These are phyloP conservation scores for Ganoderma multipileum DNA, from an alignment of 1,284 basidiomycete genomes.

Conservation along the genomic window DNA sequence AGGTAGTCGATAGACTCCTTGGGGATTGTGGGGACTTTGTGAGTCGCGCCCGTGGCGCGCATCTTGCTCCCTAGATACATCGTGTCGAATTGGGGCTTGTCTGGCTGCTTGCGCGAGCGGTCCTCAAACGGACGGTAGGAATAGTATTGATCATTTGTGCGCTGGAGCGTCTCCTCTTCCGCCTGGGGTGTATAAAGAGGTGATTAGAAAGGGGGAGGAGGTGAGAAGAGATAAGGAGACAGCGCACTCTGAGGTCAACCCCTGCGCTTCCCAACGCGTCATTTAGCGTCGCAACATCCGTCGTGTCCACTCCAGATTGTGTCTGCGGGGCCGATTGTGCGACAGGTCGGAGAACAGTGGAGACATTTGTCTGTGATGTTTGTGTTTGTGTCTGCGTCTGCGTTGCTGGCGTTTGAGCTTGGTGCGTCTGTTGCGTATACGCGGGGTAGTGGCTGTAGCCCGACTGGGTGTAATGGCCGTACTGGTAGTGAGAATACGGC, in stretches of 20 bases:
- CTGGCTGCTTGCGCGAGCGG: constrained; percentile 74
- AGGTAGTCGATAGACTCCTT: constrained; percentile 81
- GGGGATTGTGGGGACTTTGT: constrained; percentile 70
- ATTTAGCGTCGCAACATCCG: constrained; percentile 78
- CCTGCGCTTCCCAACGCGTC: constrained; percentile 85
- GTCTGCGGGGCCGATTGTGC: constrained; percentile 22
- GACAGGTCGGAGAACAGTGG: constrained; percentile 32
- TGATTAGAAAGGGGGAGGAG: not conserved
- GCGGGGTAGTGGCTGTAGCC: constrained; percentile 58
- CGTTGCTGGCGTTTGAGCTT: constrained; percentile 39
- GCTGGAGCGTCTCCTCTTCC: constrained; percentile 79
- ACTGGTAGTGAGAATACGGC: constrained; percentile 54
- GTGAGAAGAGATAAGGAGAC: not conserved
- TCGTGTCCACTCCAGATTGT: constrained; percentile 51
- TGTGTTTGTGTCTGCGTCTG: constrained; percentile 38
- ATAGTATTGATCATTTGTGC: constrained; percentile 65
- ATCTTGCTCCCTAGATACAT: constrained; percentile 67
- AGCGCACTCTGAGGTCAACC: constrained; percentile 75
- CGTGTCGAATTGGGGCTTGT: constrained; percentile 68
- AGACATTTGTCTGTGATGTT: constrained; percentile 28
- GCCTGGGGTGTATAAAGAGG: constrained; percentile 53
- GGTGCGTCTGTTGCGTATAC: constrained; percentile 54
- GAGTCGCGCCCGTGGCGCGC: constrained; percentile 63
- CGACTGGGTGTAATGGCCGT: constrained; percentile 58
- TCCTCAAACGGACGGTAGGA: constrained; percentile 71